Percentiles rank a stretch among this genome's conserved stretches.
These are phyloP conservation scores for Eucalyptus sideroxylon DNA, from an alignment of 345 rosid species.

Conservation along the genomic window DNA sequence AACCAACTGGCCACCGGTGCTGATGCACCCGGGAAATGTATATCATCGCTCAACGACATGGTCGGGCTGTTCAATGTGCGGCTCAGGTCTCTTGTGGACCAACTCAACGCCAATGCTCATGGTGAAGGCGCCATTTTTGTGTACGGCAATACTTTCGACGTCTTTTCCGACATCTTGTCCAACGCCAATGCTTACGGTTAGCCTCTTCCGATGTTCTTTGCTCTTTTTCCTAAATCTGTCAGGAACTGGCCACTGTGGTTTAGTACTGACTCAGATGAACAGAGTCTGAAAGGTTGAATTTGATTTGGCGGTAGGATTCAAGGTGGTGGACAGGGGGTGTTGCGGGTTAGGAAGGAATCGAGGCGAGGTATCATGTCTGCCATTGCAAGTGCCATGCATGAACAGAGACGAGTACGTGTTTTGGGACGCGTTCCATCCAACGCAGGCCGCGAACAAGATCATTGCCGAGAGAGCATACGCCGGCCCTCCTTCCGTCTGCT, in stretches of 20 bases:
- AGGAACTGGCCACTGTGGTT: not conserved
- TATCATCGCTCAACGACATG: slow-evolving; percentile 26
- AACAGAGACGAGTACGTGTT: slow-evolving; percentile 42
- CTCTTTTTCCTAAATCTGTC: not conserved
- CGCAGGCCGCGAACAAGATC: slow-evolving; percentile 46
- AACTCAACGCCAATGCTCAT: slow-evolving; percentile 9
- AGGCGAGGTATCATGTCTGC: slow-evolving; percentile 64
- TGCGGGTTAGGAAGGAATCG: slow-evolving; percentile 57
- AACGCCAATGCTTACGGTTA: slow-evolving; percentile 24
- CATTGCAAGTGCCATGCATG: slow-evolving; percentile 36
- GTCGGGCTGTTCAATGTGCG: slow-evolving; percentile 28
- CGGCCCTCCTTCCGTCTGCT: slow-evolving; percentile 39
- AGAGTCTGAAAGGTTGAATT: not conserved
- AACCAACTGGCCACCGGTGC: slow-evolving; percentile 32
- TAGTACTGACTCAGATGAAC: not conserved
- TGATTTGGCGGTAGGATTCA: slow-evolving; percentile 15
- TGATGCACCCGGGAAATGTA: slow-evolving; percentile 26
- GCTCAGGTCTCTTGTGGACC: slow-evolving; percentile 32
- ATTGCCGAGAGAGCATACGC: slow-evolving; percentile 32
- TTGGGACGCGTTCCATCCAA: slow-evolving; percentile 71
- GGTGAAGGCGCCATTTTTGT: slow-evolving; percentile 19
- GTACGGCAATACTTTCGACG: slow-evolving; percentile 34
- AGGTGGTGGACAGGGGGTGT: slow-evolving; percentile 43
- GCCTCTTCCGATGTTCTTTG: not conserved
- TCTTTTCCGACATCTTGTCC: slow-evolving; percentile 23